Conservation (phyloP, 306 rosid species). For the Crotalaria pallida region DNA sequence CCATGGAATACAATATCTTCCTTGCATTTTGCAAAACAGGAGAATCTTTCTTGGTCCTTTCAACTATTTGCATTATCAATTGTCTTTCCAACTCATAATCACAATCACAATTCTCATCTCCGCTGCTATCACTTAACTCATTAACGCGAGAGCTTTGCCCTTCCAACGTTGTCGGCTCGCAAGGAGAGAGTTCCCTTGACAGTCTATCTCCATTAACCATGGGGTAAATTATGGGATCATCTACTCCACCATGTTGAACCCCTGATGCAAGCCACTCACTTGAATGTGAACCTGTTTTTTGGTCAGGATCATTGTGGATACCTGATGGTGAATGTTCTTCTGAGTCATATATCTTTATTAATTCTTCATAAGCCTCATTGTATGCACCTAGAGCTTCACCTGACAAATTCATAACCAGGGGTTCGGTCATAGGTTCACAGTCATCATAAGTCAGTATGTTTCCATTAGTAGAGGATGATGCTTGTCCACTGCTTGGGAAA, state of each 20-base stretch:
- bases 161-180: constrained; percentile 18
- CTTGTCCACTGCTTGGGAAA: constrained; percentile 16
- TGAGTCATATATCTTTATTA: constrained; percentile 41
- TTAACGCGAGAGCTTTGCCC: constrained; percentile 25
- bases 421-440: constrained; percentile 17
- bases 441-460: constrained; percentile 21
- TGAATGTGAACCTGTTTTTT: background rate
- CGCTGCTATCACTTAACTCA: constrained; percentile 23
- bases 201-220: constrained; percentile 14
- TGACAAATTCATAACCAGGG: constrained; percentile 49
- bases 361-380: constrained; percentile 53
- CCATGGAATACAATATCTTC: constrained; percentile 48
- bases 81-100: constrained; percentile 58
- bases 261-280: background rate
- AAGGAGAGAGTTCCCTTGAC: constrained; percentile 18
- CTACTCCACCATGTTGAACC: constrained; percentile 20
- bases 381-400: constrained; percentile 58
- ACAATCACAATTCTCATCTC: constrained; percentile 45
- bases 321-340: constrained; percentile 41
- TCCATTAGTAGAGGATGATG: constrained; percentile 26
- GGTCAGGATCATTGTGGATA: constrained; percentile 20
- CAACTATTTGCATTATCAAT: constrained; percentile 73
- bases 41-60: constrained; percentile 71
- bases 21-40: constrained; percentile 60
- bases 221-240: constrained; percentile 8